Evolutionary conservation across 441 rosid genomes (phyloP).

Genomic region (Croton setiger): DNA sequence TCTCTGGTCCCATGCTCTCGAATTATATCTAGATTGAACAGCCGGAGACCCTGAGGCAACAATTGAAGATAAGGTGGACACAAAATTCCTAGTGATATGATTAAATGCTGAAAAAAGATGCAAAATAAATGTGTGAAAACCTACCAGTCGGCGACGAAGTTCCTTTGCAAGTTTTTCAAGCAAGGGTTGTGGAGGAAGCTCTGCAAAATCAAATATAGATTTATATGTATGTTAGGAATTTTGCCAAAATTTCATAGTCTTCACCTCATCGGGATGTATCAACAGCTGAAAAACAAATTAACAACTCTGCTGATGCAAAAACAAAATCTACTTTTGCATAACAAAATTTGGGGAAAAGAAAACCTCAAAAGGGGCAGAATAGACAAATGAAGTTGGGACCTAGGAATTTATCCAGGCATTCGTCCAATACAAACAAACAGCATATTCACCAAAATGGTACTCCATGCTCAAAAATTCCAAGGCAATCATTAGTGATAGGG

Average conservation of each 20-base stretch:
- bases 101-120: conserved; percentile 16
- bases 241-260: neutral
- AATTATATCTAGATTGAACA: conserved; percentile 67
- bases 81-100: conserved; percentile 16
- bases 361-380: conserved; percentile 4
- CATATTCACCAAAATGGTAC: neutral
- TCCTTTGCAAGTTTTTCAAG: conserved; percentile 80
- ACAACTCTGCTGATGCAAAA: neutral
- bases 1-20: conserved; percentile 51
- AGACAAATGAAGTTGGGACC: neutral
- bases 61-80: conserved; percentile 32
- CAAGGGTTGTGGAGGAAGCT: conserved; percentile 82
- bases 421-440: conserved; percentile 7
- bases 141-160: conserved; percentile 65
- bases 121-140: neutral
- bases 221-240: conserved; percentile 10
- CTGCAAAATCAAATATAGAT: conserved; percentile 35
- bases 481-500: neutral
- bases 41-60: conserved; percentile 44
- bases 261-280: conserved; percentile 2
- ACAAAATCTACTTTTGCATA: neutral
- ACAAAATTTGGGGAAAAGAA: neutral
- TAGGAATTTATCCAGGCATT: conserved; percentile 6
- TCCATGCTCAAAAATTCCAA: neutral
- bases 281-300: conserved; percentile 5